Evolutionary conservation across 805 yeast genomes (phyloP), one percentile per base, ranked within the genome.

Genomic region (Wickerhamiella cacticola): DNA sequence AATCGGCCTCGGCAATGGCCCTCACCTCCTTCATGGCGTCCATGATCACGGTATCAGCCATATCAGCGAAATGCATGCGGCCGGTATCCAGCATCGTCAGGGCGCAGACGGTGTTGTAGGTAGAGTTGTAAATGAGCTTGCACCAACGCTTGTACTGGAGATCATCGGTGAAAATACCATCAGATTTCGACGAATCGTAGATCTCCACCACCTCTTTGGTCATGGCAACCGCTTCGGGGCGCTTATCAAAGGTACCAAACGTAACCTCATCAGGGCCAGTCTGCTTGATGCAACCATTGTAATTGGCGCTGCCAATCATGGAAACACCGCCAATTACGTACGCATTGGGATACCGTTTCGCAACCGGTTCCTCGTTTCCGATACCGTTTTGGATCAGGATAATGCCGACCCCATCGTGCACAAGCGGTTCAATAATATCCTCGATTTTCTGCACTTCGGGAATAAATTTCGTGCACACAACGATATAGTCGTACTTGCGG

Each of bases 11-110:
- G 9, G 94, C 94, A 50, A 82, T 72, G 2, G 69, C 70, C 18
- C 73, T 61, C 15, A 83, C 69, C 61, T 82, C 94, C 31, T 67
- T 62, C 87, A 80, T 80, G 0, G 83, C 81, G 3, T 84, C 85
- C 31, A 63, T 53, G 7, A 72, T 61, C 13, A 76, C 53, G 0
- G 60, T 49, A 10, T 68, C 66, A 23, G 66, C 56, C 10, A 71
- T 69, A 3, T 76, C 78, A 22, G 71, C 60, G 25, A 67, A 59
- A 49, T 63, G 68, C 25, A 76, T 55, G 44, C 82, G 68, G 16
- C 80, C 82, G n/a, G 72, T 69, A 55, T 79, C 85, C 8, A 76
- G 61, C 12, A 73, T 72, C 1, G 80, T 73, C 41, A 80, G 59
- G 0, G 84, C 76, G 51, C 80, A 70, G 4, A 74, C 63, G 5